These are phyloP conservation scores for Hypoxylon sp. DNA, from an alignment of 2,329 filamentous ascomycete genomes.

Conservation along the genomic window DNA sequence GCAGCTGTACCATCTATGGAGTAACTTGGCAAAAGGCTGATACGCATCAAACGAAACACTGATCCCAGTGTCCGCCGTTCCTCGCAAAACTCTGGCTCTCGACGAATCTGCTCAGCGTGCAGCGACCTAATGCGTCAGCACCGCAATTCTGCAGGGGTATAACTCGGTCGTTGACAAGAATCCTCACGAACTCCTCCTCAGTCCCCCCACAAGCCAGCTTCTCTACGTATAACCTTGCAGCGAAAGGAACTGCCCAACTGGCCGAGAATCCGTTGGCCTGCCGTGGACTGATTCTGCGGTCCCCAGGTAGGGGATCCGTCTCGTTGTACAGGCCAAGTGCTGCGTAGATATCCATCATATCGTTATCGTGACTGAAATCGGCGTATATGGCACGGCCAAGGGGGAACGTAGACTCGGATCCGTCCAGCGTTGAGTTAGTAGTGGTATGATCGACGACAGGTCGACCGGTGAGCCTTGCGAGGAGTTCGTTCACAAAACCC, in stretches of 20 bases:
- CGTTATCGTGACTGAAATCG: slow-evolving; percentile 93
- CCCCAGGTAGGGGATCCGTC: slow-evolving; percentile 66
- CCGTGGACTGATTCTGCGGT: slow-evolving; percentile 61
- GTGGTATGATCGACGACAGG: slow-evolving; percentile 79
- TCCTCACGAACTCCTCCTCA: slow-evolving; percentile 77
- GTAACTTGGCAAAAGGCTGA: slow-evolving; percentile 13
- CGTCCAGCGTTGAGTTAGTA: slow-evolving; percentile 83
- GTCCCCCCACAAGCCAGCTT: slow-evolving; percentile 76
- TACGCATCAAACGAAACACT: slow-evolving; percentile 64
- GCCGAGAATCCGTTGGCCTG: slow-evolving; percentile 77
- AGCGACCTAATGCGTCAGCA: slow-evolving; percentile 77
- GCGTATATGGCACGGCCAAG: slow-evolving; percentile 78
- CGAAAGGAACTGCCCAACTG: slow-evolving; percentile 86
- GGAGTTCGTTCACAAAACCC: slow-evolving; percentile 88
- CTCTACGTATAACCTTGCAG: slow-evolving; percentile 84
- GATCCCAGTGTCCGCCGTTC: slow-evolving; percentile 77
- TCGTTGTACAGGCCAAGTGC: slow-evolving; percentile 83
- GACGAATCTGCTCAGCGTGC: slow-evolving; percentile 77
- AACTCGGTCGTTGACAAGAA: slow-evolving; percentile 87
- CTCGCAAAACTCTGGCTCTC: slow-evolving; percentile 80
- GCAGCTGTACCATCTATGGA: slow-evolving; percentile 14
- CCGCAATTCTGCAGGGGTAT: slow-evolving; percentile 77
- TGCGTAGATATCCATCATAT: slow-evolving; percentile 80
- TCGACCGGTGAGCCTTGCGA: slow-evolving; percentile 78
- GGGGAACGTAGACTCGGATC: slow-evolving; percentile 76